phyloP scores from a whole-genome alignment of 2,329 filamentous ascomycete species.

The Ploettnerulaceae sp. region DNA sequence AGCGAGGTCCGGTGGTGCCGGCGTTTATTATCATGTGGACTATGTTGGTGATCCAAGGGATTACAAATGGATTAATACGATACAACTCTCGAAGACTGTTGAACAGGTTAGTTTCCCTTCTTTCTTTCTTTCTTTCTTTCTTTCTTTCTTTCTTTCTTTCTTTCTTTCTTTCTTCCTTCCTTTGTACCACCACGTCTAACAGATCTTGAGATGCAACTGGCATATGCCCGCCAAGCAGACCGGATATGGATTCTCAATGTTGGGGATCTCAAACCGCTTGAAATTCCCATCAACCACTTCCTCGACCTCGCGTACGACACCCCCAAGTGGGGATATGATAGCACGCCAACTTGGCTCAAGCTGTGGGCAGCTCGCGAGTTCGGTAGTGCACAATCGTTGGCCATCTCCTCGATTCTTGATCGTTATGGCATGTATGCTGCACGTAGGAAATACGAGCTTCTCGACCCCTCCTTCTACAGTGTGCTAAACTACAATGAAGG shows the following conservation, averaged over 20 bases:
- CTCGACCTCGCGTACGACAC: conserved; percentile 64
- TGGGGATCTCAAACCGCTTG: conserved; percentile 56
- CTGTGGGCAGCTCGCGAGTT: conserved; percentile 56
- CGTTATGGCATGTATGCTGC: conserved; percentile 53
- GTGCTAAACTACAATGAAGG: conserved; percentile 62
- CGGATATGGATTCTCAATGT: conserved; percentile 59
- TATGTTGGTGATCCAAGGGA: conserved; percentile 45
- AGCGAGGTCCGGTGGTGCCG: conserved; percentile 54
- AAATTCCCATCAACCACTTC: conserved; percentile 63
- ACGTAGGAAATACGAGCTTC: conserved; percentile 57
- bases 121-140: too few species aligned
- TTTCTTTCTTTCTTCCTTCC: too few species aligned
- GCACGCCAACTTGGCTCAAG: conserved; percentile 50
- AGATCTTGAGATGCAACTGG: conserved; percentile 53
- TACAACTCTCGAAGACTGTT: conserved; percentile 59
- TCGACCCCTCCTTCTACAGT: conserved; percentile 54
- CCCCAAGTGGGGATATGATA: conserved; percentile 50
- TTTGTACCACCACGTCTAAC: neutral
- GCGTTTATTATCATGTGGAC: conserved; percentile 58
- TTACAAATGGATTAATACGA: conserved; percentile 61
- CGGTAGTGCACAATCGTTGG: conserved; percentile 41
- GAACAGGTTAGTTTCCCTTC: conserved; percentile 40
- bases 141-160: too few species aligned
- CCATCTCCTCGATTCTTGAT: conserved; percentile 48
- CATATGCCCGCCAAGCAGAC: conserved; percentile 50